Evolutionary conservation across 176 grass and related monocot genomes (phyloP), one percentile per base, ranked within the genome.

Genomic region (Bothriochloa decipiens): DNA sequence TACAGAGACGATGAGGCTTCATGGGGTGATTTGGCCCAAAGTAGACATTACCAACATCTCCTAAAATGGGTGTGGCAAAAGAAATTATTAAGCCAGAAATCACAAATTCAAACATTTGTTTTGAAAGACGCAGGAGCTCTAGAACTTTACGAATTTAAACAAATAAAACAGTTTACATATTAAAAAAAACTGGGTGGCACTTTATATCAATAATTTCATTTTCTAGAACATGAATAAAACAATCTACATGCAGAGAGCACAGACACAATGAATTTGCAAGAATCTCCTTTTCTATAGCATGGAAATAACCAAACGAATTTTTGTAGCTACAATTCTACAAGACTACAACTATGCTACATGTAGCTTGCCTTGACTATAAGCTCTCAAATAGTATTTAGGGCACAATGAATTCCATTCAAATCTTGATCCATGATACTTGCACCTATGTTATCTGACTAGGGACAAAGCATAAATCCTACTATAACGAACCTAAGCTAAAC

Each of bases 1-100:
- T 98, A 88, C 96, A 98, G 77, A 98, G 87, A 46, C 96, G 96
- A 86, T 98, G 96, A 9, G 96, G 96, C 71, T 98, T 98, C 96
- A 98, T 98, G 18, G 96, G 96, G 47, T 98, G 96, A 83, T 98
- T 98, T 37, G 96, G 96, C 70, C 96, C 96, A 86, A 98, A 98
- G 85, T 98, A 98, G 62, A 98, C 93, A 87, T 93, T 98, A 39
- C 93, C 96, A 43, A 95, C 93, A 83, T 98, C 93, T 76, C 96
- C 96, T 98, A 83, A 79, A 95, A 80, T 20, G 46, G 25, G 10
- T 11, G 1, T 85, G 49, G 35, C 42, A n/a, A 6, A 49, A 86
- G 43, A 68, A 72, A 40, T 9, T 82, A 17, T 33, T 75, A 68
- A 85, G 75, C 10, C 74, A 74, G 7, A 11, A 74, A 29, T 12